phyloP scores from a whole-genome alignment of 139 green algal species.

The Chlorella ohadii region DNA sequence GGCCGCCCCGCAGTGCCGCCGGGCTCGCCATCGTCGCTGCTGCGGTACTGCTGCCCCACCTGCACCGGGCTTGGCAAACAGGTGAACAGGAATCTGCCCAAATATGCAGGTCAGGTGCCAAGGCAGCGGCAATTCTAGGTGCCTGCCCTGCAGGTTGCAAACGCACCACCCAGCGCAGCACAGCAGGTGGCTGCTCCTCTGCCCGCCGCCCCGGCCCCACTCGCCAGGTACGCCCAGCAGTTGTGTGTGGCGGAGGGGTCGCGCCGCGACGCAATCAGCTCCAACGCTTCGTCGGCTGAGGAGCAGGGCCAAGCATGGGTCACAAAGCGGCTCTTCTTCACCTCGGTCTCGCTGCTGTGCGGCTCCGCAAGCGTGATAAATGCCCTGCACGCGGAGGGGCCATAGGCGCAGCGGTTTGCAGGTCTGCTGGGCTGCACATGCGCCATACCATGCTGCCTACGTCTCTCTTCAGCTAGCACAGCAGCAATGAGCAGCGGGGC shows the following conservation, averaged over 20 bases:
- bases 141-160: no score
- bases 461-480: no score
- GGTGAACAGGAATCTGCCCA: no score
- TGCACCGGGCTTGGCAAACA: no score
- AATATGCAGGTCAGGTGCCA: no score
- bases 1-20: slow-evolving; percentile 83
- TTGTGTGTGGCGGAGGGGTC: slow-evolving; percentile 82
- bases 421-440: no score
- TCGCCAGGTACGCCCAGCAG: slow-evolving; percentile 73
- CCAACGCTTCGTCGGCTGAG: slow-evolving; percentile 56
- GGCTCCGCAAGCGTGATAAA: slow-evolving; percentile 24
- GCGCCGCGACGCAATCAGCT: slow-evolving; percentile 45
- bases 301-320: slow-evolving; percentile 71
- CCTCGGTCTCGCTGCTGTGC: slow-evolving; percentile 37
- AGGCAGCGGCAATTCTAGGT: no score
- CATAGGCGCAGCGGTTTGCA: no score
- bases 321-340: slow-evolving; percentile 82
- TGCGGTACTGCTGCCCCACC: slow-evolving; percentile 51
- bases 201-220: not conserved
- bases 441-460: no score
- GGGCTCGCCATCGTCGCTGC: slow-evolving; percentile 90
- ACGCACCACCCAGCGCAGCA: no score
- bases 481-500: no score
- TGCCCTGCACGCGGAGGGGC: not conserved
- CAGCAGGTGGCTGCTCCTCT: not conserved